These are phyloP conservation scores for Pugionium dolabratum DNA, from an alignment of 345 rosid genomes.

Conservation along the genomic window DNA sequence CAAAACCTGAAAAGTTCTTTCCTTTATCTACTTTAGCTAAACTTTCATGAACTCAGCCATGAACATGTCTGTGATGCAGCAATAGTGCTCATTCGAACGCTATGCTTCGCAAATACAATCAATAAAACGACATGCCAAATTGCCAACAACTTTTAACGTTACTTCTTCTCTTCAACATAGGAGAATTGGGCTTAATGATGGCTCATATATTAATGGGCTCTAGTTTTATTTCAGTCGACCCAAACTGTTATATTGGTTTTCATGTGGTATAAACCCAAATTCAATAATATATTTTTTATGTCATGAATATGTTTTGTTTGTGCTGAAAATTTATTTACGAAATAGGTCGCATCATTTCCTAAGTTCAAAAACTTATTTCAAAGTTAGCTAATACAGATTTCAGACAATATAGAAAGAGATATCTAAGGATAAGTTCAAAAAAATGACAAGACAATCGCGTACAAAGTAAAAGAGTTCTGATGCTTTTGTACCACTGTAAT, in stretches of 20 bases:
- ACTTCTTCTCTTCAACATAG: no score
- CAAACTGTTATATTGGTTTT: no score
- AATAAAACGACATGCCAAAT: no score
- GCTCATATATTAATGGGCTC: no score
- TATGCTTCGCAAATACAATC: not conserved
- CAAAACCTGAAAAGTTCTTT: slow-evolving; percentile 54
- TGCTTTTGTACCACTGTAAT: not conserved
- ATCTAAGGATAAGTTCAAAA: not conserved
- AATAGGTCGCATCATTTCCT: no score
- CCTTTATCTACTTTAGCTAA: slow-evolving; percentile 54
- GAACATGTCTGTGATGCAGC: slow-evolving; percentile 85
- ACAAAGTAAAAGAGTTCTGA: slow-evolving; percentile 7
- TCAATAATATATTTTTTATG: no score
- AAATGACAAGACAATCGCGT: not conserved
- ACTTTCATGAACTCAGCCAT: slow-evolving; percentile 56
- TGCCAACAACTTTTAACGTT: no score
- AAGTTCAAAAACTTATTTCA: not conserved
- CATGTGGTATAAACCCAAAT: no score
- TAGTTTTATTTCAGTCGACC: no score
- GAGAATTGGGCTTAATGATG: no score
- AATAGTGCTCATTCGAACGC: slow-evolving; percentile 70
- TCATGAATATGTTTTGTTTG: no score
- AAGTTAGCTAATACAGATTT: not conserved
- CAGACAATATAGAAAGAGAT: slow-evolving; percentile 2
- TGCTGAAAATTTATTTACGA: no score